These are phyloP conservation scores for Potentilla sterilis DNA, from an alignment of 306 rosid species.

Conservation along the genomic window DNA sequence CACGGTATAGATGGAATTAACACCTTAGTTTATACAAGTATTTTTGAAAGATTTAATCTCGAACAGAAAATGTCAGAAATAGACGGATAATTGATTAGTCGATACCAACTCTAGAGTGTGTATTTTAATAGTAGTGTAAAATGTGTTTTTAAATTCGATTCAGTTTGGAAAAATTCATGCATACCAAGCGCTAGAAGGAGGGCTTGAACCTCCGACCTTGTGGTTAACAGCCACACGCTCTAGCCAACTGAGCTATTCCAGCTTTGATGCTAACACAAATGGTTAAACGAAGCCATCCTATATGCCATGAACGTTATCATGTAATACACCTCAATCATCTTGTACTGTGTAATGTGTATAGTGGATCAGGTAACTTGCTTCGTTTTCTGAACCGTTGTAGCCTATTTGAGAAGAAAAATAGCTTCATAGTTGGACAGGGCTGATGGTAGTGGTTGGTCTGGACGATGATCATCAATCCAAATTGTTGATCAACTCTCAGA, in stretches of 20 bases:
- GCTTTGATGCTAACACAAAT: not conserved
- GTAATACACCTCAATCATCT: not conserved
- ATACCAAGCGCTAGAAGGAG: not conserved
- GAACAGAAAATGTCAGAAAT: no score
- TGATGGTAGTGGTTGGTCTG: not conserved
- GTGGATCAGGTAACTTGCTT: not conserved
- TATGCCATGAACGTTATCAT: not conserved
- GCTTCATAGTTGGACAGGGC: not conserved
- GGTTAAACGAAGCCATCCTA: not conserved
- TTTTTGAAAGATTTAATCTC: not conserved
- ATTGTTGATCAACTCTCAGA: not conserved
- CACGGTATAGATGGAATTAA: not conserved
- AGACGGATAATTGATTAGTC: no score
- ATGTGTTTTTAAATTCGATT: no score
- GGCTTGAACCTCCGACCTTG: not conserved
- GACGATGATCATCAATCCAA: not conserved
- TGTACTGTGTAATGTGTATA: not conserved
- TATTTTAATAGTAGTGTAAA: no score
- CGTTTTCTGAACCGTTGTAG: not conserved
- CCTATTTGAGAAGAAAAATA: not conserved
- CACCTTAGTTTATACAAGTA: not conserved
- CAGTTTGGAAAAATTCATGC: no score
- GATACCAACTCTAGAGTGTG: no score
- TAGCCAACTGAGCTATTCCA: not conserved
- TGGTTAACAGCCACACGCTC: not conserved